Base-by-base conservation (phyloP, 352 stramenopile species). In the Globisporangium middletonii region DNA sequence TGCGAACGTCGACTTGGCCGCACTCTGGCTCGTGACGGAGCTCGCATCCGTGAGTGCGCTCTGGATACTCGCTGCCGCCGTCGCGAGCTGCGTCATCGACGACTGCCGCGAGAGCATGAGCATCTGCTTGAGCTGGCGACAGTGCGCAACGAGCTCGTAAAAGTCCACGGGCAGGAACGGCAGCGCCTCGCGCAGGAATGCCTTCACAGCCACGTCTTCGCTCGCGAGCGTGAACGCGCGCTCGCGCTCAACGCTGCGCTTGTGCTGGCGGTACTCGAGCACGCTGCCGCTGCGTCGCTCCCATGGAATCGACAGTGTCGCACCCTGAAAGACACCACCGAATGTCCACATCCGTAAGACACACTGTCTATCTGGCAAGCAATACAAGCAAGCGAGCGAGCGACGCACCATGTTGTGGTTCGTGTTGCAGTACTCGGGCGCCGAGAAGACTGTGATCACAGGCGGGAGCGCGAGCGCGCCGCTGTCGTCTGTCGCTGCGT, bases 371-470 rank as follows among this genome's bases (percentile, higher is more conserved):
- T 51, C 33, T 30, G 37, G 2, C 6, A 28, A 50, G 28, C 11
- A 23, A 23, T 23, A 15, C 4, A 50, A 1, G 3, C 19, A 3
- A 18, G 16, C 55, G 28, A 44, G 15, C 12, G 15, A 26, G 4
- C 11, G 3, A 38, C 47, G 16, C 35, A 68, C 62, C 65, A 89
- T 83, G 50, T 94, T 94, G 58, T 83, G 63, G 55, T 92, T 89
- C 18, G 75, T 88, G 57, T 89, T 89, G 67, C 84, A 94, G 59
- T 94, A 94, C 61, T 92, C 77, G 26, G 84, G 82, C 15, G 84
- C 84, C 1, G 84, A 94, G 62, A 94, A 94, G 11, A 94, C 80
- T 0, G 84, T 94, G 37, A 92, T 73, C 51, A 92, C 71, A 0
- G 77, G 74, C 15, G 81, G 77, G 19, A 91, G 52, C 33, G 55